Evolutionary conservation across 345 rosid genomes (phyloP), one percentile per base, ranked within the genome.

Genomic region (Gossypium bickii): DNA sequence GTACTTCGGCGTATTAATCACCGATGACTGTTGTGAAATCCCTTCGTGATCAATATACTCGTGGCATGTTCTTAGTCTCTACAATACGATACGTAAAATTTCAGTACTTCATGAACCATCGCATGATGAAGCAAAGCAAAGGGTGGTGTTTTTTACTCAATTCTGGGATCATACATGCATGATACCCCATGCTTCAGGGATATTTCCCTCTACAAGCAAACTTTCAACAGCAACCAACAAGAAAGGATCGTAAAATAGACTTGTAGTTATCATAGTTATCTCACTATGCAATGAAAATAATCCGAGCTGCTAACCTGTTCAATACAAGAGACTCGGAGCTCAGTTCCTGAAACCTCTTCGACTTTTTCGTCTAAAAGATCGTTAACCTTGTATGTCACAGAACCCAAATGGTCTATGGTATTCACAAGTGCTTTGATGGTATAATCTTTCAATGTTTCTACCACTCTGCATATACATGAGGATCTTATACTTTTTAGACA

Each of bases 391-490:
- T 87, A 94, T 2, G 97, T 92, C 74, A 90, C 90, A 13, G 98
- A 92, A 25, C 98, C 98, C 64, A 94, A 83, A 85, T 94, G 98
- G 76, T 94, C 98, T 79, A 94, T 94, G 1, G 98, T 94, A 77
- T 90, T 94, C 76, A 94, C 97, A 43, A 94, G 79, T 74, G 98
- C 98, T 80, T 92, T 88, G 76, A 92, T 80, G 13, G 97, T 92
- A 68, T 94, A 94, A 81, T 93, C 98, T 85, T 87, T 90, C 49
- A 93, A 89, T 71, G 97, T 94, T 83, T 94, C 98, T 57, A 87
- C 89, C 72, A 94, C 97, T 67, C 98, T 92, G 88, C 86, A 84
- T 15, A 38, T 29, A 80, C 48, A 68, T 2, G 18, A 62, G 59
- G 22, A 76, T 68, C 43, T 68, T 57, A 20, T 70, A 9, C 73